These are phyloP conservation scores for Chaetomidium leptoderma DNA, from an alignment of 495 filamentous ascomycete species.

Conservation along the genomic window DNA sequence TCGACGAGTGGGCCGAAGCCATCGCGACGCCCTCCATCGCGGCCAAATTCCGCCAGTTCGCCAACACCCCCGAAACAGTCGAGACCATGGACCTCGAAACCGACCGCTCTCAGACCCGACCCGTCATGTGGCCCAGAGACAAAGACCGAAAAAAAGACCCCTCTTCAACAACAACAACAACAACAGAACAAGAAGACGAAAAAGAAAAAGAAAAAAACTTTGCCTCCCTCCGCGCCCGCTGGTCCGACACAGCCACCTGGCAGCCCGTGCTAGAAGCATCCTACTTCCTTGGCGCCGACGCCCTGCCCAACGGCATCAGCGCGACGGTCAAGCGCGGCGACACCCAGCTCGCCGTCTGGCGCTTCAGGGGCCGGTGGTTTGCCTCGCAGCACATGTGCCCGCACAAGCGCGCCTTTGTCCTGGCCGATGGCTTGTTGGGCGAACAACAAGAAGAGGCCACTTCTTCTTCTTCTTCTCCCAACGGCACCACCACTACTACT, in stretches of 20 bases:
- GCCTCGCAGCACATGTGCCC: conserved; percentile 98
- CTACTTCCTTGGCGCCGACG: conserved; percentile 64
- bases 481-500: conserved; percentile 35
- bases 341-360: conserved; percentile 89
- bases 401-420: conserved; percentile 87
- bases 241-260: conserved; percentile 74
- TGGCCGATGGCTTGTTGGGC: conserved; percentile 85
- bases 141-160: not conserved
- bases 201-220: no score
- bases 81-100: conserved; percentile 66
- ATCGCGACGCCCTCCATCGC: conserved; percentile 64
- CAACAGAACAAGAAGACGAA: no score
- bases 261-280: conserved; percentile 74
- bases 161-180: no score
- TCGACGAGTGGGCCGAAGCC: conserved; percentile 93
- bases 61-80: conserved; percentile 71
- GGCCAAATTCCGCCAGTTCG: conserved; percentile 79
- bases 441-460: no score
- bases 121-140: conserved; percentile 77
- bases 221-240: conserved; percentile 56
- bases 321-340: conserved; percentile 80
- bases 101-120: conserved; percentile 72
- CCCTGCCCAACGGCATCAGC: conserved; percentile 61
- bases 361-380: conserved; percentile 76
- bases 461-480: no score